Conservation (phyloP, 306 rosid genomes). For the Cicer judaicum region DNA sequence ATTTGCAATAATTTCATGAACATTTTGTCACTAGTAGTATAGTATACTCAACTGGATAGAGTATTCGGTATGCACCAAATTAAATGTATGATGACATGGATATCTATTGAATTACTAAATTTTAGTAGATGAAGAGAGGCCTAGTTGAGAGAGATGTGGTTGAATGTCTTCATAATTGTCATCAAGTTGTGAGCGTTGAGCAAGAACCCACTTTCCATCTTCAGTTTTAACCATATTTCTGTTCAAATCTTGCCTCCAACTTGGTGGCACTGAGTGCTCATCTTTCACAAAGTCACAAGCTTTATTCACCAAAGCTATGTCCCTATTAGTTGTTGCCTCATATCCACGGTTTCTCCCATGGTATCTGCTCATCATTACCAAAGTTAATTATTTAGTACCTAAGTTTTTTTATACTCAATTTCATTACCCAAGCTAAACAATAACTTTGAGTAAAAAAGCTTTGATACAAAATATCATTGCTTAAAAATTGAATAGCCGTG, state of each 20-base stretch:
- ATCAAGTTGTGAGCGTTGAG: conserved; percentile 57
- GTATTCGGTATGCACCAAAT: too few species aligned
- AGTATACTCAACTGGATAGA: too few species aligned
- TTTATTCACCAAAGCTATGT: conserved; percentile 86
- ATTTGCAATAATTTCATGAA: too few species aligned
- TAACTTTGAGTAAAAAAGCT: too few species aligned
- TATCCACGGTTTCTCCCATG: conserved; percentile 64
- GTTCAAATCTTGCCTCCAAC: conserved; percentile 84
- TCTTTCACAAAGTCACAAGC: conserved; percentile 77
- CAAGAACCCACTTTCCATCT: conserved; percentile 77
- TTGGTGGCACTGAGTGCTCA: conserved; percentile 77
- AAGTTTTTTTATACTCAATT: not conserved
- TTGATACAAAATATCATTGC: too few species aligned
- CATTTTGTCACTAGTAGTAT: too few species aligned
- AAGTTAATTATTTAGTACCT: too few species aligned
- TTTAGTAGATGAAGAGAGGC: conserved; percentile 32
- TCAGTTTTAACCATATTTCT: conserved; percentile 65
- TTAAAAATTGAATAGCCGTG: too few species aligned
- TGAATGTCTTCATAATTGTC: conserved; percentile 62
- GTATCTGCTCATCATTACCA: conserved; percentile 53
- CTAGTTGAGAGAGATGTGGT: conserved; percentile 53
- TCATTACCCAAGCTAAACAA: not conserved
- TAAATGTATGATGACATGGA: too few species aligned
- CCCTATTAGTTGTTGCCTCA: conserved; percentile 65
- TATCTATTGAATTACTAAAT: too few species aligned